Evolutionary conservation across 768 basidiomycete species (phyloP), one percentile per base, ranked within the genome.

Genomic region (Lenzites betulinus): DNA sequence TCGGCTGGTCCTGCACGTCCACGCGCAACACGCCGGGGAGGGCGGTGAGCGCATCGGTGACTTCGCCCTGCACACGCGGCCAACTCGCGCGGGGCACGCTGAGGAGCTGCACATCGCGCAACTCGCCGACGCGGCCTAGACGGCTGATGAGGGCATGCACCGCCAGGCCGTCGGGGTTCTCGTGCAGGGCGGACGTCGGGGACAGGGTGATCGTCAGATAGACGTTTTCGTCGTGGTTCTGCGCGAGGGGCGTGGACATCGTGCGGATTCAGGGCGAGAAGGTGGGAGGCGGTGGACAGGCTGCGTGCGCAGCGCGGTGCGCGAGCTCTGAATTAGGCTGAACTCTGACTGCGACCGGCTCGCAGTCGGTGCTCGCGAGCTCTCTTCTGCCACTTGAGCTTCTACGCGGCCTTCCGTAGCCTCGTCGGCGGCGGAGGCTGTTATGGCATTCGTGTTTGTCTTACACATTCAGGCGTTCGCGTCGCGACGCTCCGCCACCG

Each of bases 21-120:
- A 81, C 76, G 16, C 69, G 68, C 23, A 61, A 59, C 2, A 79
- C 71, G 3, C 75, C 77, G 3, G 66, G 58, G 7, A 66, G 54
- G 9, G 56, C 67, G 51, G 70, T 72, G 52, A 80, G 65, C 0
- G 69, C 58, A 8, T 55, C 65, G 55, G 77, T 44, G 23, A 79
- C 69, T 25, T 75, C 74, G 3, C 66, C 70, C 39, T 72, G 63
- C 3, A 64, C 54, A 23, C 62, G 60, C n/a, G 65, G 69, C 80
- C 79, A 80, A 36, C 74, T 67, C 1, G 59, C 64, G 54, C 76
- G 78, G 2, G 80, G 74, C 4, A 79, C 71, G 69, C 78, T 76
- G 57, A 81, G 69, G n/a, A 81, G 65, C 58, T 79, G 80, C 16
- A 81, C 78, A 60, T 81, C 79, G 16, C 69, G 57, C 59, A 82